A percentile compares a stretch with the other conserved stretches of the same genome.
These are phyloP conservation scores for Dioscorea dumetorum DNA, from an alignment of 106 monocot genomes.

Conservation along the genomic window DNA sequence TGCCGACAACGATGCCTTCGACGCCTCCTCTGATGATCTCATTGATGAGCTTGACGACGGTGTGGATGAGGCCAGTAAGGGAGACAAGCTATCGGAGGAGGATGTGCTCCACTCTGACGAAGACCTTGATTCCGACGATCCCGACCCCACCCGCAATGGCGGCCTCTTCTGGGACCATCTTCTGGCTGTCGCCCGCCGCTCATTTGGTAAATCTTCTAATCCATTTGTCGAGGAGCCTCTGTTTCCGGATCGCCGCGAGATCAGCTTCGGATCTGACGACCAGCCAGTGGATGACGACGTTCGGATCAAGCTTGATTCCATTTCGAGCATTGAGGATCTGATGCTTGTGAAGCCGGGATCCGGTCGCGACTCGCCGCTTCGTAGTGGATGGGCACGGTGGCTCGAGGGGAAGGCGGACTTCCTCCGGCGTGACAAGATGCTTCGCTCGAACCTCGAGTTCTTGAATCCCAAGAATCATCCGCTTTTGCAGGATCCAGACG, in stretches of 20 bases:
- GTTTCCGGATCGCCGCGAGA: conserved; percentile 8
- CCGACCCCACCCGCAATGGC: background rate
- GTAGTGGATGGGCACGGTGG: conserved; percentile 85
- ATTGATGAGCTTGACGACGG: conserved; percentile 48
- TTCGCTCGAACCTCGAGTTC: conserved; percentile 52
- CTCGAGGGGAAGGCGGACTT: conserved; percentile 78
- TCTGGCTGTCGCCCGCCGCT: conserved; percentile 49
- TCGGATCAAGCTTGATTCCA: conserved; percentile 42
- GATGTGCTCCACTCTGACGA: conserved; percentile 9
- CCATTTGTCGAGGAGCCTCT: conserved; percentile 1
- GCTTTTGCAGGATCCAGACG: conserved; percentile 85
- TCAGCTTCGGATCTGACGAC: conserved; percentile 79
- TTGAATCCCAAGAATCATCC: conserved; percentile 81
- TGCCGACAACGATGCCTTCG: conserved; percentile 35
- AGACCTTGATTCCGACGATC: conserved; percentile 8
- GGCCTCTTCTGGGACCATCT: conserved; percentile 75
- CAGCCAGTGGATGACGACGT: conserved; percentile 67
- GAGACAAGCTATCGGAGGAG: background rate
- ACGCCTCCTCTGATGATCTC: conserved; percentile 28
- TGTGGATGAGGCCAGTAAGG: conserved; percentile 15
- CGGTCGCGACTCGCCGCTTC: conserved; percentile 18
- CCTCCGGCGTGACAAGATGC: conserved; percentile 73
- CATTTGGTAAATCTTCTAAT: conserved; percentile 31
- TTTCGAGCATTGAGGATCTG: conserved; percentile 65
- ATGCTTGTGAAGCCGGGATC: conserved; percentile 43